Evolutionary conservation across 1,284 basidiomycete genomes (phyloP).

Genomic region (Schizophyllum commune): DNA sequence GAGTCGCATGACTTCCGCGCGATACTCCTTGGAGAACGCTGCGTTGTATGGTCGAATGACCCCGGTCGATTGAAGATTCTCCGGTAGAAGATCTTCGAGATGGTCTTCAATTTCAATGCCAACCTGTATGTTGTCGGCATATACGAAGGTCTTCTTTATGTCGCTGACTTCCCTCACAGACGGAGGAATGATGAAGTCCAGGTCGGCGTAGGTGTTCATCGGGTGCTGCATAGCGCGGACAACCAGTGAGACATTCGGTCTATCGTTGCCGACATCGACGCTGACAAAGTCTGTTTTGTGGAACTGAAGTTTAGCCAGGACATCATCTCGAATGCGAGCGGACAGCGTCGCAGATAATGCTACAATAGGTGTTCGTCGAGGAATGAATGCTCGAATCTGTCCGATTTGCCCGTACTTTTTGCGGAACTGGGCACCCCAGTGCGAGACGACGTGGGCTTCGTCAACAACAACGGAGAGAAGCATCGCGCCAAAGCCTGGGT

Average conservation of each 20-base stretch:
- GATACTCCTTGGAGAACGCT: constrained; percentile 12
- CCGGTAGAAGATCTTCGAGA: constrained; percentile 13
- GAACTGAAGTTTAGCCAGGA: constrained; percentile 26
- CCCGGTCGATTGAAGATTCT: constrained; percentile 10
- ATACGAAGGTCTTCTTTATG: constrained; percentile 20
- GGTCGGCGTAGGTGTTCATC: constrained; percentile 26
- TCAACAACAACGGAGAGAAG: constrained; percentile 28
- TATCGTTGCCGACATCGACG: constrained; percentile 29
- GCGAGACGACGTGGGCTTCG: constrained; percentile 31
- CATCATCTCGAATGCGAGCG: constrained; percentile 20
- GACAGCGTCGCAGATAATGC: constrained; percentile 33
- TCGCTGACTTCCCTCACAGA: constrained; percentile 2
- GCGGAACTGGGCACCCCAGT: constrained; percentile 32
- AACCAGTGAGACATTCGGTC: constrained; percentile 29
- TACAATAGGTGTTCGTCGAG: constrained; percentile 23
- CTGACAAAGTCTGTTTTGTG: neutral
- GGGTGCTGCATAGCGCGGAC: constrained; percentile 29
- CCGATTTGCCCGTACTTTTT: constrained; percentile 31
- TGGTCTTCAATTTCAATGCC: constrained; percentile 18
- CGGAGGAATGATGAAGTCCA: constrained; percentile 28
- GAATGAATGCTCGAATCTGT: constrained; percentile 26
- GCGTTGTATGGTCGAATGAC: constrained; percentile 24
- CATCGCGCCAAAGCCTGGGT: constrained; percentile 16
- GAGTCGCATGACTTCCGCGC: constrained; percentile 3
- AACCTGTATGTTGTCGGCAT: constrained; percentile 19